These are phyloP conservation scores for Amphibolis antarctica DNA, from an alignment of 106 monocot genomes.

Conservation along the genomic window DNA sequence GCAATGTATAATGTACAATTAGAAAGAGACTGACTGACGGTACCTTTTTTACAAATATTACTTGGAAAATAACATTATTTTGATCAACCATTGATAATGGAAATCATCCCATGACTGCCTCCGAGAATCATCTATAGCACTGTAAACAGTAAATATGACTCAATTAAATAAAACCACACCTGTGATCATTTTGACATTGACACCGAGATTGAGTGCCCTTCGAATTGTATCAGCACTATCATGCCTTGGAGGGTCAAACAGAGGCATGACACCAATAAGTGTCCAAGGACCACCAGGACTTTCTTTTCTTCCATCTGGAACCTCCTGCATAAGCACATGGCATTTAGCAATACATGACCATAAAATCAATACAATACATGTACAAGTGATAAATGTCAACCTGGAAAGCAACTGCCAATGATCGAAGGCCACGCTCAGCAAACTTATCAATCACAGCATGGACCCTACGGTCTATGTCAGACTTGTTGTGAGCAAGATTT, in stretches of 20 bases:
- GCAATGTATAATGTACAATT: too few relatives aligned
- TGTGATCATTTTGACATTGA: conserved; percentile 96
- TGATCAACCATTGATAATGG: too few relatives aligned
- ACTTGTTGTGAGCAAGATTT: conserved; percentile 87
- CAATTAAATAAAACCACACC: conserved; percentile 22
- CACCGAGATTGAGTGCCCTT: conserved; percentile 84
- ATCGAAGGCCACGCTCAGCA: conserved; percentile 90
- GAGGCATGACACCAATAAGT: conserved; percentile 73
- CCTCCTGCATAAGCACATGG: conserved; percentile 41
- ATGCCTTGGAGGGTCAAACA: conserved; percentile 91
- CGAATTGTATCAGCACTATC: conserved; percentile 95
- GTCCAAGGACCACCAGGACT: conserved; percentile 76
- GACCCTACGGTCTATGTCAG: conserved; percentile 84
- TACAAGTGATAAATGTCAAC: conserved; percentile 13
- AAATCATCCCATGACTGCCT: not conserved
- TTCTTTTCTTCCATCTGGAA: conserved; percentile 82
- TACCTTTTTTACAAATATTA: too few relatives aligned
- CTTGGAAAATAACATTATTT: too few relatives aligned
- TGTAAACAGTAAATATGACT: not conserved
- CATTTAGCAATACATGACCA: not conserved
- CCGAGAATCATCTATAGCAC: too few relatives aligned
- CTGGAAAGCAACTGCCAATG: conserved; percentile 91
- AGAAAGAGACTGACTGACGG: too few relatives aligned
- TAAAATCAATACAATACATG: not conserved
- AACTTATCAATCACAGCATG: conserved; percentile 96